Percentiles rank a stretch among this genome's conserved stretches.
phyloP scores from a whole-genome alignment of 108 stramenopile species.

The Skeletonema marinoi region DNA sequence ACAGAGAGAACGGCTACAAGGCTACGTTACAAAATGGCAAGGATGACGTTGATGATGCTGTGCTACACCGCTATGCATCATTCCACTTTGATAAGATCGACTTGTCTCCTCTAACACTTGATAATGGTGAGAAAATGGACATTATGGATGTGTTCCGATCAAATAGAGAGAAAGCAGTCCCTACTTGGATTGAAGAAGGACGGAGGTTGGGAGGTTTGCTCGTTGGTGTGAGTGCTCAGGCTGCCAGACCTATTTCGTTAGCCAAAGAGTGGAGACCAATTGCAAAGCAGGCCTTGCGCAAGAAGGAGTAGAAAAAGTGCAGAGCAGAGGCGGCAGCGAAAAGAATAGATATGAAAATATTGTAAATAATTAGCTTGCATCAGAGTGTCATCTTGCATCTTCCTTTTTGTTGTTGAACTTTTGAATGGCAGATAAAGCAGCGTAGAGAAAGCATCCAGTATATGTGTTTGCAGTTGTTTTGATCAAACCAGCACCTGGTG shows the following conservation, averaged over 20 bases:
- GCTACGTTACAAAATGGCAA: slow-evolving; percentile 15
- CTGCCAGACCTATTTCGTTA: slow-evolving; percentile 49
- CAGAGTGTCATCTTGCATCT: background rate
- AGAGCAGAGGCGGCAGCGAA: background rate
- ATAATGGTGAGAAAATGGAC: slow-evolving; percentile 36
- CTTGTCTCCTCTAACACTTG: slow-evolving; percentile 43
- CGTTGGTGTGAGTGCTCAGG: slow-evolving; percentile 39
- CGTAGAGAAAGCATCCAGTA: slow-evolving; percentile 23
- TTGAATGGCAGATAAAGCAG: slow-evolving; percentile 8
- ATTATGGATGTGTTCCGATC: slow-evolving; percentile 32
- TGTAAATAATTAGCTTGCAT: background rate
- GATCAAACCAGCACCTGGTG: slow-evolving; percentile 37
- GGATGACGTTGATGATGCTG: slow-evolving; percentile 14
- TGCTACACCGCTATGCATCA: slow-evolving; percentile 44
- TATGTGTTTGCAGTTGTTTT: slow-evolving; percentile 26
- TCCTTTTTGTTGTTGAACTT: background rate
- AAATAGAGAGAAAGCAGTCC: slow-evolving; percentile 23
- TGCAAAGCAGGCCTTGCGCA: slow-evolving; percentile 24
- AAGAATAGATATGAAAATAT: background rate
- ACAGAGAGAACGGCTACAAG: slow-evolving; percentile 47
- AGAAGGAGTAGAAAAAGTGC: slow-evolving; percentile 8
- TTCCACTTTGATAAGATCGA: slow-evolving; percentile 49
- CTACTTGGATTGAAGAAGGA: slow-evolving; percentile 36
- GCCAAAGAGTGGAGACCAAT: slow-evolving; percentile 48
- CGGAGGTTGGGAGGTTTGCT: slow-evolving; percentile 41